These are phyloP conservation scores for Amylostereum areolatum DNA, from an alignment of 1,284 basidiomycete species.

Conservation along the genomic window DNA sequence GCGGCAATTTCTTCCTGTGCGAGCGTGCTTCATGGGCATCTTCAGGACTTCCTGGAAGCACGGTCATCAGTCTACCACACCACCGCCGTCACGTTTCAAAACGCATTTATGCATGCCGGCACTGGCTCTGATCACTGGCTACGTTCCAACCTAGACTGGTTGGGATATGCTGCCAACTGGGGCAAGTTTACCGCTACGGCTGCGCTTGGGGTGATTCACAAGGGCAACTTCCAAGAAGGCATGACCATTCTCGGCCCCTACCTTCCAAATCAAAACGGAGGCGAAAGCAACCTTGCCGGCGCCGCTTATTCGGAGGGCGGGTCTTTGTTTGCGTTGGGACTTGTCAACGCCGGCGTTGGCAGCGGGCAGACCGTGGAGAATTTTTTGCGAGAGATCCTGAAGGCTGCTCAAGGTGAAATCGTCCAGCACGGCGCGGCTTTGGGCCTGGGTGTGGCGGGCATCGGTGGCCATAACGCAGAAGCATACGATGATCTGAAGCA, in stretches of 20 bases:
- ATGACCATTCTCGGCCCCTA: conserved; percentile 92
- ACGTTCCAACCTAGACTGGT: conserved; percentile 93
- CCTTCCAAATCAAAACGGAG: conserved; percentile 67
- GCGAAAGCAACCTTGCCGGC: conserved; percentile 65
- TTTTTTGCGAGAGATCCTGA: conserved; percentile 76
- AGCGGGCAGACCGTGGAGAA: conserved; percentile 62
- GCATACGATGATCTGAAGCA: conserved; percentile 89
- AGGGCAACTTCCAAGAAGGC: conserved; percentile 90
- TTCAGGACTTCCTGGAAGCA: conserved; percentile 83
- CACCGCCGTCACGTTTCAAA: conserved; percentile 82
- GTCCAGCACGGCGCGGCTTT: conserved; percentile 95
- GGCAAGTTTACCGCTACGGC: conserved; percentile 96
- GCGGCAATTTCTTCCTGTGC: background rate
- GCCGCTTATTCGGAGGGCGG: conserved; percentile 90
- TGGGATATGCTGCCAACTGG: conserved; percentile 92
- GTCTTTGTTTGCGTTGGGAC: conserved; percentile 87
- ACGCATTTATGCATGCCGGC: conserved; percentile 94
- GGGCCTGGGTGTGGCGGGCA: conserved; percentile 87
- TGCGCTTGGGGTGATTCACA: conserved; percentile 93
- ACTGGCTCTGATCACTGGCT: conserved; percentile 92
- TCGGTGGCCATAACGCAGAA: conserved; percentile 85
- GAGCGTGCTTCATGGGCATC: conserved; percentile 1
- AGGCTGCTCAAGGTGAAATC: conserved; percentile 69
- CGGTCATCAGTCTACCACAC: conserved; percentile 96
- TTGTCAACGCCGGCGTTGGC: conserved; percentile 88